phyloP scores from a whole-genome alignment of 148 eudicot species.

The Heliamphora exappendiculata region DNA sequence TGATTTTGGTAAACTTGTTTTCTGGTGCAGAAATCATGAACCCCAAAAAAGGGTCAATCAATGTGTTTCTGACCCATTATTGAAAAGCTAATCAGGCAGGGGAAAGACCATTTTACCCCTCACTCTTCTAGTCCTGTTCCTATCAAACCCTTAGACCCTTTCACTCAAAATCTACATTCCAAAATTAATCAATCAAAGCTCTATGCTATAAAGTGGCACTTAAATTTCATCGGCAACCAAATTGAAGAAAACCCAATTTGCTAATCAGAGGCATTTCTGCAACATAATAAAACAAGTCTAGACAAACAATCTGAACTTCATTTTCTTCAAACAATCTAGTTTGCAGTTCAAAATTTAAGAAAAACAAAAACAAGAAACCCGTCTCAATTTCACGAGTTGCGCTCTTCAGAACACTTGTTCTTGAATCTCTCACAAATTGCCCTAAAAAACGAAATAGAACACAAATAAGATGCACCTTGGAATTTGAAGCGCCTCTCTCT shows the following conservation, averaged over 20 bases:
- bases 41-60: conserved; percentile 15
- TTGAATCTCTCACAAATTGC: not conserved
- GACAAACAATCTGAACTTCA: not conserved
- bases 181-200: not conserved
- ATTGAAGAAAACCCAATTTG: not conserved
- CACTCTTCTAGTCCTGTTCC: no score
- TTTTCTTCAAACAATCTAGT: not conserved
- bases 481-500: no score
- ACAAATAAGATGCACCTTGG: not conserved
- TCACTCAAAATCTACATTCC: not conserved
- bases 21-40: conserved; percentile 21
- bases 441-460: not conserved
- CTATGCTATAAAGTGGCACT: not conserved
- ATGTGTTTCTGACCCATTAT: conserved; percentile 20
- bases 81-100: conserved; percentile 6
- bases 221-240: not conserved
- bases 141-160: no score
- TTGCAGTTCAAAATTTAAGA: not conserved
- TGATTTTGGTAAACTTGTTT: conserved; percentile 20
- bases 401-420: not conserved
- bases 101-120: conserved; percentile 25
- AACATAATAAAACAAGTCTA: not conserved
- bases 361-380: not conserved
- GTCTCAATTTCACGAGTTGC: not conserved
- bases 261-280: not conserved